phyloP scores from a whole-genome alignment of 352 stramenopile genomes.

The Nannochloropsis limnetica region DNA sequence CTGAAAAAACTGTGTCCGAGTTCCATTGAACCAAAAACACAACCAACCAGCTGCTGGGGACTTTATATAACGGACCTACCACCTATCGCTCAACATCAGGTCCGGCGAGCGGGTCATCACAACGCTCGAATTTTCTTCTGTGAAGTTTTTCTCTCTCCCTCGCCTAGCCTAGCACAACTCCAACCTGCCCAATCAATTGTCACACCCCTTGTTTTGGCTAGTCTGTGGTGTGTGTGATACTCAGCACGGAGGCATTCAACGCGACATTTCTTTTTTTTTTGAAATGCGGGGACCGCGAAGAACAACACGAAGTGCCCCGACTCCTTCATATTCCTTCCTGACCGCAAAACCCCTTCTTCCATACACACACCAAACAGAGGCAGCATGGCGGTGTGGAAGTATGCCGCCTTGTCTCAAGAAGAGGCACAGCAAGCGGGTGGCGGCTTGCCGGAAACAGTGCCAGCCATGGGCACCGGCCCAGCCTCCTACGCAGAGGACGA shows the following conservation, averaged over 20 bases:
- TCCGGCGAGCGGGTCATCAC: no score
- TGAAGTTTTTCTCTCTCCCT: no score
- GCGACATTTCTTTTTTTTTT: no score
- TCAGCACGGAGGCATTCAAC: background rate
- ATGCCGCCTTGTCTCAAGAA: slow-evolving; percentile 20
- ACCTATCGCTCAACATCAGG: no score
- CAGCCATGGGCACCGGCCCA: background rate
- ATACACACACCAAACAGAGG: background rate
- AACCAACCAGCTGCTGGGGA: no score
- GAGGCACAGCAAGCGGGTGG: background rate
- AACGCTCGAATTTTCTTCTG: no score
- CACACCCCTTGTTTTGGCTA: background rate
- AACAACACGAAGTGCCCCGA: background rate
- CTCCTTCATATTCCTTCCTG: no score
- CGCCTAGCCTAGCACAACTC: background rate
- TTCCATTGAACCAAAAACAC: no score
- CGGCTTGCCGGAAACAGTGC: slow-evolving; percentile 20
- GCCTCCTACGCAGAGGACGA: slow-evolving; percentile 10
- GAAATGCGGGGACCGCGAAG: background rate
- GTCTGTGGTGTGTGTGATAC: background rate
- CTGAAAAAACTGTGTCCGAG: no score
- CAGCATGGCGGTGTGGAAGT: slow-evolving; percentile 32
- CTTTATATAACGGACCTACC: no score
- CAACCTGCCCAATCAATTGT: background rate
- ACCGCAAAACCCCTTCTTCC: background rate